Conservation (phyloP, 805 yeast species). For the Candida vartiovaarae region DNA sequence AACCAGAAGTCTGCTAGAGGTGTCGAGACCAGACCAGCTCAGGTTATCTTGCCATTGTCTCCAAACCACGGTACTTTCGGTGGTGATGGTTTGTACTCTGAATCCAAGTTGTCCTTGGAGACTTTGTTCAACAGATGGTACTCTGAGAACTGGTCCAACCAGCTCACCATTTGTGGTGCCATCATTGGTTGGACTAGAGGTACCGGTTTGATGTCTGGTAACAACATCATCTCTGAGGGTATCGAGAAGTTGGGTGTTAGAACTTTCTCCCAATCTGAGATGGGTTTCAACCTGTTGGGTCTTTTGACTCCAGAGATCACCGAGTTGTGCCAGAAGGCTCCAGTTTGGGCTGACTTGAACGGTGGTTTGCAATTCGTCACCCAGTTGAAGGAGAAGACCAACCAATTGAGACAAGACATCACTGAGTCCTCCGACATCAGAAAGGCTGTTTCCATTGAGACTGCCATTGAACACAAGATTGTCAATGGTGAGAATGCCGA, state of each 20-base stretch:
- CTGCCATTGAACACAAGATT: constrained; percentile 75
- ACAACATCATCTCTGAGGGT: constrained; percentile 96
- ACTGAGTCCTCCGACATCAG: constrained; percentile 86
- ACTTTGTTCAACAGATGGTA: constrained; percentile 98
- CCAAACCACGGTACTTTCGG: constrained; percentile 99
- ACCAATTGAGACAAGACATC: constrained; percentile 63
- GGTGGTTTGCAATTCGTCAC: constrained; percentile 96
- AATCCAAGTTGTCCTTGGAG: constrained; percentile 91
- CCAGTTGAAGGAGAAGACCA: constrained; percentile 83
- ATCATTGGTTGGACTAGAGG: constrained; percentile 99
- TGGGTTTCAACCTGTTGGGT: constrained; percentile 98
- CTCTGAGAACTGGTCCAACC: constrained; percentile 94
- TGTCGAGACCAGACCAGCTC: constrained; percentile 95
- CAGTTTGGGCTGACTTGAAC: constrained; percentile 96
- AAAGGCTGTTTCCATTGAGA: constrained; percentile 91
- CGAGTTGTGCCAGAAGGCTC: constrained; percentile 83
- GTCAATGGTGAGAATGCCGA: constrained; percentile 87
- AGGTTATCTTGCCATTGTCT: constrained; percentile 91
- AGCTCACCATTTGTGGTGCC: constrained; percentile 96
- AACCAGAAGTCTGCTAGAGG: constrained; percentile 68
- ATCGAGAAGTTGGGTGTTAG: constrained; percentile 93
- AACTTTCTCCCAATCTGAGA: constrained; percentile 97
- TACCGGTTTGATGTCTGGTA: constrained; percentile 97
- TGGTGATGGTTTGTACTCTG: constrained; percentile 96
- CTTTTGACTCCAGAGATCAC: constrained; percentile 81